Evolutionary conservation across 495 filamentous ascomycete species (phyloP), one percentile per base, ranked within the genome.

Genomic region (Pseudevernia furfuracea): DNA sequence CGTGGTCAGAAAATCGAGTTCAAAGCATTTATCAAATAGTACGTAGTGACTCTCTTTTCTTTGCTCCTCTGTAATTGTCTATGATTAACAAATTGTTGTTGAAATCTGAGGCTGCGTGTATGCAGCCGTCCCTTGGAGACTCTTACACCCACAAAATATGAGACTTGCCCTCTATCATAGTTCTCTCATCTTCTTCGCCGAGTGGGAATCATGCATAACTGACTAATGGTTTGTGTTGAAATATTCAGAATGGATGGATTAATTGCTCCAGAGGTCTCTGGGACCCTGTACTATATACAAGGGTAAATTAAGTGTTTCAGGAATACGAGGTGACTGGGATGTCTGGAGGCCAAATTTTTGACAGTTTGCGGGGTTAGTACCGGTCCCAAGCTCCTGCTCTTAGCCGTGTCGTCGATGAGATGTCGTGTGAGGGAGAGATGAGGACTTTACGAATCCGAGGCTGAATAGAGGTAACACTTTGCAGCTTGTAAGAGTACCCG

Each of bases 21-120:
- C 48, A 55, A 37, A 30, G 7, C 9, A 28, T 10, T 4, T 32
- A 36, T 28, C 60, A 28, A 7, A 25, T 23, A 25, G 37, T 59
- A 59, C 56, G 49, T 32, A 7, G 28, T 19, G 25, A 30, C 17
- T 59, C 3, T 19, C n/a, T 23, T 59, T 39, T 14, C 17, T 32
- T 6, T 59, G 34, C 19, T 48, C 0, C 43, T 3, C 28, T 52
- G 9, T n/a, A 14, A 1, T 49, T 12, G 32, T 64, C 62, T 49
- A 38, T 64, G 62, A 64, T 59, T 55, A 64, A 59, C 32, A 64
- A 59, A 41, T 4, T 49, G 62, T 64, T 64, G 62, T 64, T 64
- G 62, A 64, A 59, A 64, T 52, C 62, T 64, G 62, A 64, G 62
- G 62, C 62, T 64, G 10, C 43, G 61, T 19, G 55, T 64, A 64